Evolutionary conservation across 441 rosid genomes (phyloP).

Genomic region (Pelargonium citronellum): DNA sequence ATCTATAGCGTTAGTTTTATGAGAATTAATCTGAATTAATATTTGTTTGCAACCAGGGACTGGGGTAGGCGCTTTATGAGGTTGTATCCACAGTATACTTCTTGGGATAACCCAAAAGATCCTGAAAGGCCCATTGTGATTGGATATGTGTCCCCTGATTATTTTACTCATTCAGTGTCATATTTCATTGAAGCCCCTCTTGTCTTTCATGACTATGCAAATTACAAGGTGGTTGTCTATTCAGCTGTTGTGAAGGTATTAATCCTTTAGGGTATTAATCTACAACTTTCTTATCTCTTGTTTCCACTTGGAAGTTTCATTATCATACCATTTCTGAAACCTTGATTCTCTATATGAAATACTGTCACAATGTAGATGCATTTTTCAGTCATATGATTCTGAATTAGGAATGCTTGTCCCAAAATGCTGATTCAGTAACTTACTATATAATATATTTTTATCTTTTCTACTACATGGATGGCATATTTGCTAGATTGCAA

Average conservation of each 20-base stretch:
- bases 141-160: conserved; percentile 97
- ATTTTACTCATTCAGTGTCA: conserved; percentile 95
- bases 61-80: conserved; percentile 96
- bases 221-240: conserved; percentile 90
- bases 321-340: not conserved
- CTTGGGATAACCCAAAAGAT: conserved; percentile 88
- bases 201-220: conserved; percentile 66
- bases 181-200: conserved; percentile 96
- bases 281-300: conserved; percentile 3
- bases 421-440: not conserved
- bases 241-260: conserved; percentile 94
- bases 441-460: not conserved
- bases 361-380: not conserved
- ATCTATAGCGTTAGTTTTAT: not conserved
- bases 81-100: conserved; percentile 61
- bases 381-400: not conserved
- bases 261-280: conserved; percentile 12
- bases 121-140: conserved; percentile 77
- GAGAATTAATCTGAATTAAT: conserved; percentile 18
- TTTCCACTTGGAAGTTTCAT: not conserved
- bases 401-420: not conserved
- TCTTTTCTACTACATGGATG: not conserved
- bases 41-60: conserved; percentile 56
- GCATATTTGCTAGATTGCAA: not conserved
- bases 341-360: not conserved